Evolutionary conservation across 106 monocot genomes (phyloP).

Genomic region (Apostasia shenzhenica): DNA sequence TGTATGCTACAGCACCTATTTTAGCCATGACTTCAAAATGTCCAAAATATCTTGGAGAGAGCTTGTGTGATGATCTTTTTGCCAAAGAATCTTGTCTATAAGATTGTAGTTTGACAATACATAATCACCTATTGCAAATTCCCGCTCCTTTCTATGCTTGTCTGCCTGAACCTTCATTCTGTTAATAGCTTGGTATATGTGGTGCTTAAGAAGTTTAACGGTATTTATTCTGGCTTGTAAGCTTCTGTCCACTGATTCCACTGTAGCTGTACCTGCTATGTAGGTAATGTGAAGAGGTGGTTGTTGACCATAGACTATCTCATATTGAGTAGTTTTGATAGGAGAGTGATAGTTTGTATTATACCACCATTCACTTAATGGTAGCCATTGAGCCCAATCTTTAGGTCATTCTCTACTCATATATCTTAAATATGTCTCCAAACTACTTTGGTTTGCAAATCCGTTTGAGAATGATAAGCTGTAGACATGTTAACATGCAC

Average conservation of each 20-base stretch:
- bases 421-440: slow-evolving; percentile 2
- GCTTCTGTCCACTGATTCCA: neutral
- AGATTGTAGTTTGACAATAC: too few species aligned
- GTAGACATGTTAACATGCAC: neutral
- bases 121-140: neutral
- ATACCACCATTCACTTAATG: neutral
- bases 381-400: neutral
- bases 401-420: neutral
- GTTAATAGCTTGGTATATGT: neutral
- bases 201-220: neutral
- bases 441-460: neutral
- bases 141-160: neutral
- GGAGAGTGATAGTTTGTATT: neutral
- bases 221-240: neutral
- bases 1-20: neutral
- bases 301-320: neutral
- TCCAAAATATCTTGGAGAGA: neutral
- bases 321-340: neutral
- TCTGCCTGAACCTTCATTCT: neutral
- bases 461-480: neutral
- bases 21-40: neutral
- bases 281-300: neutral
- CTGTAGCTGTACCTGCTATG: neutral
- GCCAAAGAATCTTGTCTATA: neutral
- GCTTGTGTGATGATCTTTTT: neutral